Conservation (phyloP, 176 grass and related monocot species). For the Rhipidocladum racemiflorum region DNA sequence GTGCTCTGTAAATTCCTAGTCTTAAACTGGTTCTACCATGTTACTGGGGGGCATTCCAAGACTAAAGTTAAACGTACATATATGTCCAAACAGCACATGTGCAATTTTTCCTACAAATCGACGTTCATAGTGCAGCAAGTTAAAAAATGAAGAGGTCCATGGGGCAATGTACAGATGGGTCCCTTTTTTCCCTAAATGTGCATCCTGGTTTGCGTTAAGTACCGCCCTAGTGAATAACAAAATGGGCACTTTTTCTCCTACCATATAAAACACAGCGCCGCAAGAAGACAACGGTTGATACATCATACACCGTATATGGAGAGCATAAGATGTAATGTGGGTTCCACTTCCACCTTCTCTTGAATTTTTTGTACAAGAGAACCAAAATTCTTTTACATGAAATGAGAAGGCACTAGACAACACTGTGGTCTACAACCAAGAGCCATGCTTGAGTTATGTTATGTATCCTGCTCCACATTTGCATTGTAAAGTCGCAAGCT, state of each 20-base stretch:
- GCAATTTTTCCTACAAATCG: background rate
- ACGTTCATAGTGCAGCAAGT: background rate
- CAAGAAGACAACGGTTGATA: background rate
- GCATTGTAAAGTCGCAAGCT: background rate
- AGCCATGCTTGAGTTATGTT: background rate
- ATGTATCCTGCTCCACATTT: background rate
- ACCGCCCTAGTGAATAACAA: background rate
- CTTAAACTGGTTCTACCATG: background rate
- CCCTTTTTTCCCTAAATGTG: background rate
- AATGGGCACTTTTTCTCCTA: constrained; percentile 1
- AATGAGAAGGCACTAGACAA: background rate
- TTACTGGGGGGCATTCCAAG: background rate
- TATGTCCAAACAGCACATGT: background rate
- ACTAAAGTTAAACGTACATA: background rate
- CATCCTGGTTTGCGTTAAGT: background rate
- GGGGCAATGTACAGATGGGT: background rate
- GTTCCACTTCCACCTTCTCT: background rate
- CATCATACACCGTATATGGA: background rate
- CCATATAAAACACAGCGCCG: background rate
- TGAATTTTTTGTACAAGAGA: background rate
- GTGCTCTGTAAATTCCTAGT: background rate
- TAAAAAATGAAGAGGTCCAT: background rate
- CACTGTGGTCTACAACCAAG: background rate
- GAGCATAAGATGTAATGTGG: background rate
- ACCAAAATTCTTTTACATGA: background rate